phyloP scores from a whole-genome alignment of 2,329 filamentous ascomycete genomes.

The Xylariaceae sp. region DNA sequence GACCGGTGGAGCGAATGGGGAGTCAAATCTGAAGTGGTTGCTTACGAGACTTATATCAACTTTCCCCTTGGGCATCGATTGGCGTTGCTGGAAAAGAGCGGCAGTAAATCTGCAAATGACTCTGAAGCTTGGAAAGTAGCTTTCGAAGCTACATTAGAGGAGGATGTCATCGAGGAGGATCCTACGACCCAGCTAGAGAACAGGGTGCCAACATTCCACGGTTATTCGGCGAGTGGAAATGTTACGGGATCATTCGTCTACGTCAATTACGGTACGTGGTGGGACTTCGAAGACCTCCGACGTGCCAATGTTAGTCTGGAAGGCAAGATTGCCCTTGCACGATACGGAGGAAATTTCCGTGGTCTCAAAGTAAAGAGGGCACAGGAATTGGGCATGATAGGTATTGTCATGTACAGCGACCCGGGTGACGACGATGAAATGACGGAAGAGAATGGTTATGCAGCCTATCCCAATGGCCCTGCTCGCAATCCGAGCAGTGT shows the following conservation, averaged over 20 bases:
- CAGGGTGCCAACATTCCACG: constrained; percentile 86
- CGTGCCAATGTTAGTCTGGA: constrained; percentile 69
- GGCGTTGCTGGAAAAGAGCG: constrained; percentile 55
- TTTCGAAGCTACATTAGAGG: constrained; percentile 78
- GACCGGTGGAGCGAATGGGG: constrained; percentile 71
- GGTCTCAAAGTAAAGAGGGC: constrained; percentile 91
- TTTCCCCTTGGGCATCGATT: constrained; percentile 70
- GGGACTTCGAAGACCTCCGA: constrained; percentile 78
- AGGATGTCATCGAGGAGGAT: constrained; percentile 82
- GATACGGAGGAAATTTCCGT: constrained; percentile 82
- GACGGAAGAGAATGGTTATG: constrained; percentile 76
- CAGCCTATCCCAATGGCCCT: constrained; percentile 78
- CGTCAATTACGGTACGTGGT: constrained; percentile 85
- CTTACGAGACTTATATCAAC: constrained; percentile 76
- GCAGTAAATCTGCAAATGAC: constrained; percentile 32
- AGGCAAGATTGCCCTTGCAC: constrained; percentile 83
- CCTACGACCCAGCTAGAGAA: constrained; percentile 68
- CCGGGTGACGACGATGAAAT: constrained; percentile 82
- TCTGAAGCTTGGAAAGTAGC: constrained; percentile 52
- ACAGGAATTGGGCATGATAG: constrained; percentile 84
- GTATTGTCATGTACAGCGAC: constrained; percentile 80
- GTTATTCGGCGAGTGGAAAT: constrained; percentile 88
- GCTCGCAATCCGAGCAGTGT: constrained; percentile 85
- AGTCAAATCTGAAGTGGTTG: constrained; percentile 57
- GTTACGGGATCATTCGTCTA: constrained; percentile 85